Evolutionary conservation across 2,329 filamentous ascomycete genomes (phyloP), one percentile per base, ranked within the genome.

Genomic region (Claviceps humidiphila): DNA sequence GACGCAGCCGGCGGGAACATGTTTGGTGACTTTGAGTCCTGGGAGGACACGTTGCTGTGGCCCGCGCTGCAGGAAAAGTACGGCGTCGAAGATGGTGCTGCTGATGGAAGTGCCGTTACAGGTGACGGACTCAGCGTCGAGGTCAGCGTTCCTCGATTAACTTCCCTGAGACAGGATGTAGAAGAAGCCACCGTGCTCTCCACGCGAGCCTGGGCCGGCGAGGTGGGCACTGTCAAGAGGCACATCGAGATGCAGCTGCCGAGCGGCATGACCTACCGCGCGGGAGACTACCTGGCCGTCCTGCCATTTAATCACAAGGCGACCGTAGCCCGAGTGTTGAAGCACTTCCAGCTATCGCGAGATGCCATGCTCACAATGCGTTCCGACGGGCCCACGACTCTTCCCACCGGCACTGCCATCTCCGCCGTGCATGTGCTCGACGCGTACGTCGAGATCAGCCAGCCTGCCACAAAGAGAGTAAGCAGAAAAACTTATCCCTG

Each of bases 251-350:
- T 89, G 38, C 76, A 80, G 54, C 72, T 91, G 1, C 86, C 87
- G 0, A 76, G 73, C 0, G 78, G 76, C 49, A 74, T 80, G 71
- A 75, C 73, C 0, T 91, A 90, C 66, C 74, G 77, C 41, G 77
- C 83, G 2, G 87, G 87, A 14, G 87, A 91, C 61, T 91, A 93
- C 62, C 74, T 91, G 0, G 83, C 84, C 0, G 72, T 89, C 2
- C 70, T 89, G 1, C 87, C 87, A 0, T 67, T 87, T 34, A 91
- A 91, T 63, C 80, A 81, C 1, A 73, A 73, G 46, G 67, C 74
- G 34, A 80, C 72, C 9, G 77, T 90, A 2, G 72, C 74, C 4
- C 74, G 84, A 8, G 84, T 78, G 0, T 78, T 89, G 67, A 71
- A 75, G 17, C 72, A 75, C 20, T 90, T 89, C 62, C 69, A 75